Evolutionary conservation across 2,329 filamentous ascomycete species (phyloP).

Genomic region (Alternaria novae-zelandiae): DNA sequence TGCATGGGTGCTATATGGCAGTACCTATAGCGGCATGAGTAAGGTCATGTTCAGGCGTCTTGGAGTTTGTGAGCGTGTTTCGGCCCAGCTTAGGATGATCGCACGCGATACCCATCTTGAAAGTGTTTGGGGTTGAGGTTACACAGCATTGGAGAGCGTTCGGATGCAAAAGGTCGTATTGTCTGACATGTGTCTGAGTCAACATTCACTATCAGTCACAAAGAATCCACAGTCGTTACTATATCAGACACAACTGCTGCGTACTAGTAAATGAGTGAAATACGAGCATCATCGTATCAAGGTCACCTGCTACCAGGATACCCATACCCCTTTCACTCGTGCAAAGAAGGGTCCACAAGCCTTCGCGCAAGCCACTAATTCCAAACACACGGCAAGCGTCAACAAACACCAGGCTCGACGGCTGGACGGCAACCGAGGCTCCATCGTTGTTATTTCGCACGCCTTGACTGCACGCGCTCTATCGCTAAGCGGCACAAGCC

Average conservation of each 20-base stretch:
- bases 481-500: slow-evolving; percentile 20
- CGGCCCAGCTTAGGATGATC: slow-evolving; percentile 17
- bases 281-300: not conserved
- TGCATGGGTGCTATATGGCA: slow-evolving; percentile 20
- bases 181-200: not conserved
- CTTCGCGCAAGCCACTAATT: slow-evolving; percentile 2
- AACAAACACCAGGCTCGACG: slow-evolving; percentile 16
- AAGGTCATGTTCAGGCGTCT: slow-evolving; percentile 34
- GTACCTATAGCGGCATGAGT: slow-evolving; percentile 23
- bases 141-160: not conserved
- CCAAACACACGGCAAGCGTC: slow-evolving; percentile 10
- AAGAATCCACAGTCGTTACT: not conserved
- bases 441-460: not conserved
- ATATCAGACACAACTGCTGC: not conserved
- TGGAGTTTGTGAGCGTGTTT: slow-evolving; percentile 20
- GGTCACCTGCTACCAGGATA: slow-evolving; percentile 6
- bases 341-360: not conserved
- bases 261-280: not conserved
- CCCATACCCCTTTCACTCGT: slow-evolving; percentile 6
- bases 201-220: not conserved
- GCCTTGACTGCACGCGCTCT: slow-evolving; percentile 10
- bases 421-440: not conserved
- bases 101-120: slow-evolving; percentile 37
- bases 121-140: slow-evolving; percentile 16
- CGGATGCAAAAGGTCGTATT: not conserved